Evolutionary conservation across 2,329 filamentous ascomycete genomes (phyloP).

Genomic region (Apiospora arundinis): DNA sequence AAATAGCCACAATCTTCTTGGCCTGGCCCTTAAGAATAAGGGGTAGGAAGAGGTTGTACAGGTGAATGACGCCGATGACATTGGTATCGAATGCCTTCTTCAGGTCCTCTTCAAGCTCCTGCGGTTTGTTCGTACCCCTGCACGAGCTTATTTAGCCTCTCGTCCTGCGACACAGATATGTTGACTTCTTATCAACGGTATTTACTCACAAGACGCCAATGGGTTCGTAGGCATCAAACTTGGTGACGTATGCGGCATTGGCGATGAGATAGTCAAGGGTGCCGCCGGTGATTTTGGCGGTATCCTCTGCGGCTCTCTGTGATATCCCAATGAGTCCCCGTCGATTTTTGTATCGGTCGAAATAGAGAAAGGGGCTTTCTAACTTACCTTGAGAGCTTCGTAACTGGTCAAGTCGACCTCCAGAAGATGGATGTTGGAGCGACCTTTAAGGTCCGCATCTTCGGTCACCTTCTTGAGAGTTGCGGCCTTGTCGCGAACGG

Average conservation of each 20-base stretch:
- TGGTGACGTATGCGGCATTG: constrained; percentile 22
- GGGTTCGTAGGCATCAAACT: not conserved
- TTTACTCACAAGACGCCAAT: not conserved
- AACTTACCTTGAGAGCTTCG: constrained; percentile 43
- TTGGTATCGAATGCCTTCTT: constrained; percentile 51
- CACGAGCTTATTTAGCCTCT: not conserved
- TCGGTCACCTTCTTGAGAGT: constrained; percentile 50
- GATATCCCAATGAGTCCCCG: not conserved
- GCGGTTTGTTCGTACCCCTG: constrained; percentile 38
- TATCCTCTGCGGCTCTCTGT: not conserved
- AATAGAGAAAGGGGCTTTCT: not conserved
- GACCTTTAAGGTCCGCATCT: constrained; percentile 43
- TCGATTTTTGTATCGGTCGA: too few species aligned
- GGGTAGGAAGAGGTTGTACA: constrained; percentile 60
- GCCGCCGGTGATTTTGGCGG: constrained; percentile 23
- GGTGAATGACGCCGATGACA: constrained; percentile 57
- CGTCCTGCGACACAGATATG: too few species aligned
- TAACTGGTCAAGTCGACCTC: constrained; percentile 51
- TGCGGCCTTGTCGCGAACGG: constrained; percentile 53
- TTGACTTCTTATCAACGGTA: too few species aligned
- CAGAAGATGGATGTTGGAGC: constrained; percentile 53
- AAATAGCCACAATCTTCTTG: constrained; percentile 41
- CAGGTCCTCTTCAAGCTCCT: constrained; percentile 44
- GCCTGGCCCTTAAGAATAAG: constrained; percentile 55
- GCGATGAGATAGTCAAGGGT: constrained; percentile 12